Conservation (phyloP, 2,329 filamentous ascomycete genomes). For the Nemania diffusa region DNA sequence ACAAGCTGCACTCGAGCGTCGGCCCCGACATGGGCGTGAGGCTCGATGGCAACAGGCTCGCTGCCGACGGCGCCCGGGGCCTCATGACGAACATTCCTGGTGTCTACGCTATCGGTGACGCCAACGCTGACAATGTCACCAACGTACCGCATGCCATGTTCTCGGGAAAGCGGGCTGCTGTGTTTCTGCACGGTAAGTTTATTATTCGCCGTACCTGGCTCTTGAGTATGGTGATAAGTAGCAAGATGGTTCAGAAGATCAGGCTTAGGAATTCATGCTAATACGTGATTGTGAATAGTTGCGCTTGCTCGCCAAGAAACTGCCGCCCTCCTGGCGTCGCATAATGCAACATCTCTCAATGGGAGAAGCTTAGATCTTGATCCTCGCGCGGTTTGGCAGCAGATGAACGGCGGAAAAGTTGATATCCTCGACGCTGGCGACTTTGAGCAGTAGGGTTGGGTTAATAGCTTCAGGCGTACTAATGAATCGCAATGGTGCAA, state of each 20-base stretch:
- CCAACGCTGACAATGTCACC: constrained; percentile 67
- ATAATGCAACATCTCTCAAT: constrained; percentile 43
- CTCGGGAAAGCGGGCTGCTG: constrained; percentile 67
- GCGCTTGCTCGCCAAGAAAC: constrained; percentile 56
- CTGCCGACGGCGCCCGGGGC: constrained; percentile 54
- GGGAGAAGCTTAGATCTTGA: constrained; percentile 51
- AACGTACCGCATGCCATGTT: constrained; percentile 71
- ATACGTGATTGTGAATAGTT: constrained; percentile 45
- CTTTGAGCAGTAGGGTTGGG: constrained; percentile 51
- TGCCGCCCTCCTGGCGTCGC: constrained; percentile 49
- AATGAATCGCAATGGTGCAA: too few species aligned
- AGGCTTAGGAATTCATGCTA: neutral
- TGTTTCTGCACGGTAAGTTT: constrained; percentile 65
- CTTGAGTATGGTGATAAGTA: neutral
- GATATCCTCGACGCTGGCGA: constrained; percentile 60
- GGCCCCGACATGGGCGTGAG: constrained; percentile 59
- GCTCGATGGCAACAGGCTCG: constrained; percentile 57
- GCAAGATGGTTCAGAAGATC: neutral
- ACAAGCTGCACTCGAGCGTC: constrained; percentile 60
- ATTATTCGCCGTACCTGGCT: neutral
- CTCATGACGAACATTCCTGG: constrained; percentile 63
- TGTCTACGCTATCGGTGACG: constrained; percentile 69
- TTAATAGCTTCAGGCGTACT: too few species aligned
- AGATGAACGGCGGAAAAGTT: constrained; percentile 55
- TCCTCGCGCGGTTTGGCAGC: constrained; percentile 57